phyloP scores from a whole-genome alignment of 257 asterid species.

The Solanum dulcamara region DNA sequence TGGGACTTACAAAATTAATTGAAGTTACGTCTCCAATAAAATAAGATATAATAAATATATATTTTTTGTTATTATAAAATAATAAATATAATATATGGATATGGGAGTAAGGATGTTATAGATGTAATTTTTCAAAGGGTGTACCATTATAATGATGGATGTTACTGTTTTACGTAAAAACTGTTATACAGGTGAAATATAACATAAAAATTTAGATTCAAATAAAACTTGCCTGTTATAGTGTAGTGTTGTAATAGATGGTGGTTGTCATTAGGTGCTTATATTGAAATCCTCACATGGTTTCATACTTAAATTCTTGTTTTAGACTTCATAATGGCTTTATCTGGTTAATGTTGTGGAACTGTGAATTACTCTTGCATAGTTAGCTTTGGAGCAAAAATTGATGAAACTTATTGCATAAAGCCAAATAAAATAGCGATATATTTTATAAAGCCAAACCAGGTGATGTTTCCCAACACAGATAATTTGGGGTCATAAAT shows the following conservation, averaged over 20 bases:
- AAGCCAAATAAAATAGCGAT: not conserved
- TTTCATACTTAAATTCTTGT: not conserved
- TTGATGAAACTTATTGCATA: not conserved
- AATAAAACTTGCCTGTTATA: not conserved
- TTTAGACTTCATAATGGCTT: not conserved
- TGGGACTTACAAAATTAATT: not conserved
- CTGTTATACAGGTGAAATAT: not conserved
- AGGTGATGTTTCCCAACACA: not conserved
- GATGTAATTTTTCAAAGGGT: not conserved
- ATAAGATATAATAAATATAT: not conserved
- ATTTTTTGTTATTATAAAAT: not conserved
- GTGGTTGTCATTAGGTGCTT: not conserved
- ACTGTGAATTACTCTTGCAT: not conserved
- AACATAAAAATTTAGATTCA: not conserved
- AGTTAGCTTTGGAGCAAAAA: not conserved
- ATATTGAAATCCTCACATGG: not conserved
- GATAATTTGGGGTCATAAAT: not conserved
- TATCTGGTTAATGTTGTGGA: not conserved
- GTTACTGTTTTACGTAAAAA: not conserved
- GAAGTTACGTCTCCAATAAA: not conserved
- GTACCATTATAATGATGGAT: not conserved
- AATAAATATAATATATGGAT: not conserved
- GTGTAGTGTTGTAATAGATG: not conserved
- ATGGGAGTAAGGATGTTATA: not conserved
- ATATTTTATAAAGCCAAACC: not conserved